These are phyloP conservation scores for Russula olivacea DNA, from an alignment of 768 basidiomycete species.

Conservation along the genomic window DNA sequence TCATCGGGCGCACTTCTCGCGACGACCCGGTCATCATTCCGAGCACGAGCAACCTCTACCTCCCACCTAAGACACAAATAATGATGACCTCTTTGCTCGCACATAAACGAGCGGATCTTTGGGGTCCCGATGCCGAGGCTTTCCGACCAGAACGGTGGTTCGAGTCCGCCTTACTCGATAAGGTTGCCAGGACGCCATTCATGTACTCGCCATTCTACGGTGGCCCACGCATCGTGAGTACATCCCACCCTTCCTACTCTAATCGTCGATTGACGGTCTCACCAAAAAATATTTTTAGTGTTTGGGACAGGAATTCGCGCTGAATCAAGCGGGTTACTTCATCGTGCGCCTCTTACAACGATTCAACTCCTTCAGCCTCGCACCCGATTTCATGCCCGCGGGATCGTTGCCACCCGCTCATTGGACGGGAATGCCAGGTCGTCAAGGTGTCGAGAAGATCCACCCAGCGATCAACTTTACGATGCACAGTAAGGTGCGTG, in stretches of 20 bases:
- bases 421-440: constrained; percentile 18
- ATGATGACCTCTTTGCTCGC: constrained; percentile 31
- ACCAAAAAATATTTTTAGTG: constrained; percentile 31
- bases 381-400: constrained; percentile 27
- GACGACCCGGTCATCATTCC: constrained; percentile 20
- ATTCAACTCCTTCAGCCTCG: constrained; percentile 33
- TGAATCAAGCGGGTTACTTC: constrained; percentile 50
- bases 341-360: constrained; percentile 49
- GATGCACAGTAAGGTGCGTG: constrained; percentile 22
- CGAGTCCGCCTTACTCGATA: constrained; percentile 46
- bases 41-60: constrained; percentile 23
- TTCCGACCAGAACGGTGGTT: constrained; percentile 66
- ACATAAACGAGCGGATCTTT: constrained; percentile 44
- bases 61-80: constrained; percentile 23
- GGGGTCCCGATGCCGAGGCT: constrained; percentile 45
- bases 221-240: constrained; percentile 46
- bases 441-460: constrained; percentile 25
- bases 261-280: not conserved
- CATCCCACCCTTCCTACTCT: not conserved
- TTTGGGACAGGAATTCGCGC: constrained; percentile 53
- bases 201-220: constrained; percentile 69
- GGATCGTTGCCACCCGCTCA: constrained; percentile 27
- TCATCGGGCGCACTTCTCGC: constrained; percentile 18
- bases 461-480: constrained; percentile 24
- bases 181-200: constrained; percentile 53